Conservation (phyloP, 805 yeast species). For the Monosporozyma aerobia region DNA sequence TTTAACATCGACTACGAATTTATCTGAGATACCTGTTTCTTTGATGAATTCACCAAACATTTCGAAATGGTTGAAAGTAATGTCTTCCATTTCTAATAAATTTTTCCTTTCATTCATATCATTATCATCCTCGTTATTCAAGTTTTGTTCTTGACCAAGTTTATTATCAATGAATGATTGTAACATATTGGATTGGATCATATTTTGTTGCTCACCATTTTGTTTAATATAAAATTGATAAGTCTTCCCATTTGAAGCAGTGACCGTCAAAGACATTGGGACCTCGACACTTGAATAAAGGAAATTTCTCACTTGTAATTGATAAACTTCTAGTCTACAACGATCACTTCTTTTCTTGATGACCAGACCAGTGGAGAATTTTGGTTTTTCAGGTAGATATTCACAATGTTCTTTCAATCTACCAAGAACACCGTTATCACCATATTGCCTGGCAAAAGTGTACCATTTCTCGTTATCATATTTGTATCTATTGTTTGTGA, state of each 20-base stretch:
- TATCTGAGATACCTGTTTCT: conserved; percentile 5
- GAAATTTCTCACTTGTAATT: conserved; percentile 23
- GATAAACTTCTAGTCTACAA: conserved; percentile 25
- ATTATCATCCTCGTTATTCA: not conserved
- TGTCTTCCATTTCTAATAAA: not conserved
- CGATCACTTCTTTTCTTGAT: conserved; percentile 13
- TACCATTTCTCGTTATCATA: conserved; percentile 16
- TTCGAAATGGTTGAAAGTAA: conserved; percentile 15
- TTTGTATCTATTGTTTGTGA: conserved; percentile 11
- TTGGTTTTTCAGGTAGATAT: not conserved
- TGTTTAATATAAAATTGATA: conserved; percentile 11
- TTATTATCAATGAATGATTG: conserved; percentile 6
- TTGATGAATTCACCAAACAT: conserved; percentile 13
- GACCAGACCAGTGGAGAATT: conserved; percentile 9
- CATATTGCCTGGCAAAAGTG: conserved; percentile 2
- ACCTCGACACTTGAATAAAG: conserved; percentile 9
- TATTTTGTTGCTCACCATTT: conserved; percentile 10
- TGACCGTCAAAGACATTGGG: conserved; percentile 23
- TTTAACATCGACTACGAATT: conserved; percentile 8
- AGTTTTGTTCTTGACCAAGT: not conserved
- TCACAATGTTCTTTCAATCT: conserved; percentile 1
- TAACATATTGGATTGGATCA: conserved; percentile 18
- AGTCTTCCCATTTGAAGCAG: conserved; percentile 12
- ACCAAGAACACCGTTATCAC: not conserved
- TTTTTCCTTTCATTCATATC: not conserved